Percentiles rank a stretch among this genome's conserved stretches.
These are phyloP conservation scores for Bretschneidera sinensis DNA, from an alignment of 345 rosid species.

Conservation along the genomic window DNA sequence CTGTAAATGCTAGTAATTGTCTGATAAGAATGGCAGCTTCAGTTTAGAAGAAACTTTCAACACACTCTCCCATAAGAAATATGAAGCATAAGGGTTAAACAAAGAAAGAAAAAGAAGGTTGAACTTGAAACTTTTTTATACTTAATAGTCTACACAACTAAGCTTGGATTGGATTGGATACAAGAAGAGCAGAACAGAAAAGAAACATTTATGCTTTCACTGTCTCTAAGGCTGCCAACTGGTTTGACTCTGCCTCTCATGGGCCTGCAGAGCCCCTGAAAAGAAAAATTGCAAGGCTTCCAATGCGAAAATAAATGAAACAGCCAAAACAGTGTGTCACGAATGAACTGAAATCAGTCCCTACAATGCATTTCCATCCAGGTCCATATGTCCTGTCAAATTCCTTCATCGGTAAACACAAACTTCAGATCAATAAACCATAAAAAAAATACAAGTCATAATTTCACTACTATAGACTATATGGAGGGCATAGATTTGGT, in stretches of 20 bases:
- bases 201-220: slow-evolving; percentile 10
- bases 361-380: slow-evolving; percentile 74
- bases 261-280: slow-evolving; percentile 49
- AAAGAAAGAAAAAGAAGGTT: neutral
- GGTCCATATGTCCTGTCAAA: slow-evolving; percentile 44
- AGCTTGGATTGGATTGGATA: neutral
- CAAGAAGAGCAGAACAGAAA: neutral
- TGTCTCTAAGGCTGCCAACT: slow-evolving; percentile 17
- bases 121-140: too few relatives aligned
- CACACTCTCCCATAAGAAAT: neutral
- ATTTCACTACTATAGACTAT: too few relatives aligned
- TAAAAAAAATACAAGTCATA: too few relatives aligned
- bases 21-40: too few relatives aligned
- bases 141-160: slow-evolving; percentile 5
- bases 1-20: too few relatives aligned
- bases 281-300: slow-evolving; percentile 58
- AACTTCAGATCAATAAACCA: neutral
- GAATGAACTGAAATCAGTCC: slow-evolving; percentile 63
- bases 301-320: slow-evolving; percentile 55
- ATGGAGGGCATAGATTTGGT: neutral
- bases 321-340: slow-evolving; percentile 57
- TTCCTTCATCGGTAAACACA: slow-evolving; percentile 35
- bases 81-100: neutral
- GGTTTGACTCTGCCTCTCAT: slow-evolving; percentile 18
- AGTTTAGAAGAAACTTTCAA: too few relatives aligned